Evolutionary conservation across 768 basidiomycete genomes (phyloP), one percentile per base, ranked within the genome.

Genomic region (Leccinum subgranulosum): DNA sequence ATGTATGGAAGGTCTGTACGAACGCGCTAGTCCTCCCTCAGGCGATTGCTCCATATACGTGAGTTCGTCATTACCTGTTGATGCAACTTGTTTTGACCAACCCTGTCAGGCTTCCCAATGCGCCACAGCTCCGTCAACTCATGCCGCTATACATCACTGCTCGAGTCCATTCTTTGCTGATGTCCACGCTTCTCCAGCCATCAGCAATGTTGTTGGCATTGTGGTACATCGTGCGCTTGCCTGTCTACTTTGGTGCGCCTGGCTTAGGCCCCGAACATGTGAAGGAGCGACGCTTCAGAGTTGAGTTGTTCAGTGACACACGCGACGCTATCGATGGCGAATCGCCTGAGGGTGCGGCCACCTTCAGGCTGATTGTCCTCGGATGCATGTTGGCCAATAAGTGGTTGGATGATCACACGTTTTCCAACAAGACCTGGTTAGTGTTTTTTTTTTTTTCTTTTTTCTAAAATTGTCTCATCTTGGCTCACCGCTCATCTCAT

Each of bases 381-480:
- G 90, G 90, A 19, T 90, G 85, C 60, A 91, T 92, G 89, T 75
- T 92, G 33, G 88, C 90, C 19, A 92, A 92, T 71, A 92, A 92
- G 73, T 92, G 90, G 90, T 68, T 92, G 61, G 90, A 92, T 61
- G 90, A 92, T 64, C 90, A 92, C 66, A 92, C 90, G 0, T 92
- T 92, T 72, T 91, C 89, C 41, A 92, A 92, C 74, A 92, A 90
- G 76, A 92, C 90, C 54, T 92, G 90, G 90, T 90, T 69, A 58
- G 84, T 69, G 36, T 28, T 3, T 3, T 27, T 15, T 11, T 36
- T 15, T 6, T 23, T 23, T 23, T 23, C 3, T 23, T 23, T 23
- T 3, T 23, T 23, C 23, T 23, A 23, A 23, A 2, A 29, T 41
- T 46, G 49, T 28, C 28, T 17, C 39, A 33, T 47, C 53, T 19